These are phyloP conservation scores for Yamadazyma taylorii DNA, from an alignment of 1,139 yeast species.

Conservation along the genomic window DNA sequence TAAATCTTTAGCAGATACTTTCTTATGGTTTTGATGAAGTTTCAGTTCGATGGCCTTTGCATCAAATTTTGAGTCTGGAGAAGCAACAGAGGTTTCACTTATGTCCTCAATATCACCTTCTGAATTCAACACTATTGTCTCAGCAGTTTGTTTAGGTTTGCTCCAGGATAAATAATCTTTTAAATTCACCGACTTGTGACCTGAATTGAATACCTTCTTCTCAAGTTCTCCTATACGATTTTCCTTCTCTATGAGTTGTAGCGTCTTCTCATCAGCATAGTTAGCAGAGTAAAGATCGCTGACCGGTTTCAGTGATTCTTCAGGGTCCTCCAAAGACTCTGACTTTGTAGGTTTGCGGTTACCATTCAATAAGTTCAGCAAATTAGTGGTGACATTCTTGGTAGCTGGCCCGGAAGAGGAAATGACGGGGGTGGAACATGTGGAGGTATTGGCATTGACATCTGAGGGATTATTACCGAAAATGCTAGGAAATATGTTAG, in stretches of 20 bases:
- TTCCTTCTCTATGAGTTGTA: neutral
- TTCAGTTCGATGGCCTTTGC: conserved; percentile 19
- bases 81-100: neutral
- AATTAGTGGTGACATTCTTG: neutral
- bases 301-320: neutral
- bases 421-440: too few relatives aligned
- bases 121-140: conserved; percentile 1
- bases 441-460: too few relatives aligned
- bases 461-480: neutral
- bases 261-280: neutral
- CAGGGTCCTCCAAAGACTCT: neutral
- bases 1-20: conserved; percentile 26
- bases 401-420: neutral
- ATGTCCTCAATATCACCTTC: neutral
- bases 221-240: conserved; percentile 27
- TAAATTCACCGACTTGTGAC: conserved; percentile 27
- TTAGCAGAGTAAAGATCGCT: neutral
- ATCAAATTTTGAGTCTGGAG: conserved; percentile 2
- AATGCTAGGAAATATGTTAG: neutral
- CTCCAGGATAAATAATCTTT: conserved; percentile 25
- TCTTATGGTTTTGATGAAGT: conserved; percentile 20
- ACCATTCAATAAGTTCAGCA: conserved; percentile 1
- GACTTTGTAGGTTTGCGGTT: neutral
- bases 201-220: conserved; percentile 26
- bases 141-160: conserved; percentile 3